Conservation (phyloP, 1,284 basidiomycete genomes). For the Pterulicium gracile region DNA sequence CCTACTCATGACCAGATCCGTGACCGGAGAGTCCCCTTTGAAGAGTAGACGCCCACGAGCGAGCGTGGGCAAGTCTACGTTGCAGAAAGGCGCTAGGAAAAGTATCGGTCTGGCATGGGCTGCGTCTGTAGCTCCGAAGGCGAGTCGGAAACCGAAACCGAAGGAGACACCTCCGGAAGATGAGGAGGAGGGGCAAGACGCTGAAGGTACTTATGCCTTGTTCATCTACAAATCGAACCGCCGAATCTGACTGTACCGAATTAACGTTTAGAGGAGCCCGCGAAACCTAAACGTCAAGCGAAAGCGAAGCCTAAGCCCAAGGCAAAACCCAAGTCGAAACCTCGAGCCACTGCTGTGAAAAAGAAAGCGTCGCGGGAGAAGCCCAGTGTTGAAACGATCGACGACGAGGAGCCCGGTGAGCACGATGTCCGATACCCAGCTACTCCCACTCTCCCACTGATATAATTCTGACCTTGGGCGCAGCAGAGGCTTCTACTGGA, state of each 20-base stretch:
- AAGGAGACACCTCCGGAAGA: background rate
- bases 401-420: background rate
- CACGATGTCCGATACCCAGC: background rate
- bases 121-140: background rate
- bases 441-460: background rate
- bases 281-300: background rate
- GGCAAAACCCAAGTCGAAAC: background rate
- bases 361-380: background rate
- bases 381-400: background rate
- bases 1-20: background rate
- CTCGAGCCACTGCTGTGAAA: background rate
- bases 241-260: background rate
- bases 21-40: background rate
- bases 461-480: background rate
- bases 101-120: background rate
- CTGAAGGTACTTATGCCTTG: background rate
- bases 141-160: background rate
- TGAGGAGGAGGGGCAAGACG: background rate
- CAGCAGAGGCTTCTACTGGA: too few species aligned
- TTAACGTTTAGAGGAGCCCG: background rate
- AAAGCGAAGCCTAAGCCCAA: background rate
- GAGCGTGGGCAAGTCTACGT: background rate
- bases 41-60: background rate
- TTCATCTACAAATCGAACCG: background rate
- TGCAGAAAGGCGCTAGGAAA: background rate